Evolutionary conservation across 805 yeast species (phyloP).

Genomic region (Lachancea dasiensis): DNA sequence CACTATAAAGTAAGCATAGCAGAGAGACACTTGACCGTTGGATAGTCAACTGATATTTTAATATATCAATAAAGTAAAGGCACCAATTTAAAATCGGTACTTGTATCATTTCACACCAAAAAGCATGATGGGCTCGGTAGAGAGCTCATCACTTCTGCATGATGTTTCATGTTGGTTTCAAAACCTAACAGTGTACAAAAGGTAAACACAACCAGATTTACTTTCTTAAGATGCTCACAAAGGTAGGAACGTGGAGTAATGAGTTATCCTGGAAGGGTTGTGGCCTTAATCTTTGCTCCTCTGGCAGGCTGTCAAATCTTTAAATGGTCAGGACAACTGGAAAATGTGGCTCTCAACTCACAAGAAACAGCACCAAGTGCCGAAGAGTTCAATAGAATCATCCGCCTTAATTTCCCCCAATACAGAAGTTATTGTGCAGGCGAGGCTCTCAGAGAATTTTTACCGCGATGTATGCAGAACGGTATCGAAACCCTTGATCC

Average conservation of each 20-base stretch:
- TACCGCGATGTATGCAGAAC: conserved; percentile 36
- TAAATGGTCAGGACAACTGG: too few species aligned
- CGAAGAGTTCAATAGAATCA: conserved; percentile 7
- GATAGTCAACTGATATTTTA: too few species aligned
- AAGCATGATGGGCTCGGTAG: too few species aligned
- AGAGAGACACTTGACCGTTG: too few species aligned
- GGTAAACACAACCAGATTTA: not conserved
- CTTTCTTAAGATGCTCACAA: too few species aligned
- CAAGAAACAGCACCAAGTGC: not conserved
- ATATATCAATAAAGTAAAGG: too few species aligned
- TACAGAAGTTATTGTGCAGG: conserved; percentile 33
- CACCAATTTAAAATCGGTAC: too few species aligned
- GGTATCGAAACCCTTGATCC: conserved; percentile 38
- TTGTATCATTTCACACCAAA: too few species aligned
- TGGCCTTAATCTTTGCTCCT: too few species aligned
- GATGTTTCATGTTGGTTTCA: conserved; percentile 4
- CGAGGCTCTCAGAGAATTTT: conserved; percentile 36
- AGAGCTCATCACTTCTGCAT: not conserved
- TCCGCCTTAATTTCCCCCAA: conserved; percentile 22
- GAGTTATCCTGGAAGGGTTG: not conserved
- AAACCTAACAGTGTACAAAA: not conserved
- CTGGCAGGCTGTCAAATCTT: too few species aligned
- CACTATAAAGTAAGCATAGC: too few species aligned
- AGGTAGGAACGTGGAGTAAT: not conserved
- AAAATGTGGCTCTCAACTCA: too few species aligned